Base-by-base conservation (phyloP, 2,329 filamentous ascomycete genomes). In the Ophiostoma montium region DNA sequence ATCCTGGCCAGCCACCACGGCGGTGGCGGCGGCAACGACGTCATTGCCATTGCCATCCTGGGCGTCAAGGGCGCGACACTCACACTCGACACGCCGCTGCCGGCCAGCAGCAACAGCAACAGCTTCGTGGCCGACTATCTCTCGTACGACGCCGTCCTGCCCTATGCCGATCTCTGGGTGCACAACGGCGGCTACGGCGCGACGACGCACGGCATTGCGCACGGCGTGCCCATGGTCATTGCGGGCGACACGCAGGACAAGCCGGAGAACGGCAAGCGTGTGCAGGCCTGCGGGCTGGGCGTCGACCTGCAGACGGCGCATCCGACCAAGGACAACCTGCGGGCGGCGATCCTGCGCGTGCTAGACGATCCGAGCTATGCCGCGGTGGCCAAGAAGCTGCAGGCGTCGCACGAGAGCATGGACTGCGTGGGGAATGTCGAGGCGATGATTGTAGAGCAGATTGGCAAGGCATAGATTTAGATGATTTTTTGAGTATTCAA, bases 171-270 rank as follows among this genome's bases (percentile, higher is more conserved):
- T 43, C 57, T 61, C 2, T 68, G 64, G 63, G 58, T 68, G 4
- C 64, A 66, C 52, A 68, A 68, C 48, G 66, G 61, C 2, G 66
- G 66, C 1, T 68, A 66, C 51, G 66, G 66, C 5, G 66, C 65
- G 4, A 60, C 66, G 10, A 63, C 60, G 46, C 66, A 68, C 48
- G 65, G 65, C 12, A 61, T 68, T 41, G 62, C 63, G 7, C 60
- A 66, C 47, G 65, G 62, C 4, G 62, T 67, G 19, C 65, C 65
- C 3, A 65, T 66, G 63, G 62, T 68, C 0, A 59, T 65, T 2
- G 64, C 64, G 0, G 66, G 65, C 15, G 65, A 67, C 50, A 64
- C 63, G 1, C 65, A 67, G 59, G 66, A 68, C 53, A 68, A 68
- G 58, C 57, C 58, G 5, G 66, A 67, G 51, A 67, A 65, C 50